Percentiles rank a stretch among this genome's conserved stretches.
These are phyloP conservation scores for Arthrobotrys entomopaga DNA, from an alignment of 2,329 filamentous ascomycete species.

Conservation along the genomic window DNA sequence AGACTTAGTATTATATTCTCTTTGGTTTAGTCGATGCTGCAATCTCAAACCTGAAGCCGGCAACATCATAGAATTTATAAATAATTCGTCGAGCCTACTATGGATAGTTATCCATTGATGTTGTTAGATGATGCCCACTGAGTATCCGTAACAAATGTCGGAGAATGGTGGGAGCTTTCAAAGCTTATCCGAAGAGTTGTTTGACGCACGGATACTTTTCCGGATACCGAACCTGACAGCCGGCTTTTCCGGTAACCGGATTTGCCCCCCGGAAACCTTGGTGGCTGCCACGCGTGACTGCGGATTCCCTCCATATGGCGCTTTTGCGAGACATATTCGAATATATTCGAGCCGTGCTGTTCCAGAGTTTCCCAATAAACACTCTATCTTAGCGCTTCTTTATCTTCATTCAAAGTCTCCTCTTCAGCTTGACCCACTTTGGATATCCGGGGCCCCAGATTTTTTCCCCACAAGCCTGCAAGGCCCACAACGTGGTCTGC, in stretches of 20 bases:
- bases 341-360: no score
- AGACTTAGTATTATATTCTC: not conserved
- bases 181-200: not conserved
- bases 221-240: not conserved
- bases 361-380: no score
- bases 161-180: not conserved
- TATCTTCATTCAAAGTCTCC: not conserved
- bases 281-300: not conserved
- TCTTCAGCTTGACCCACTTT: not conserved
- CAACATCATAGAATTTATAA: no score
- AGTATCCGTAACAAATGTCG: no score
- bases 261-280: conserved; percentile 5
- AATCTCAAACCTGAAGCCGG: no score
- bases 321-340: not conserved
- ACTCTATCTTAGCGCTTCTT: no score
- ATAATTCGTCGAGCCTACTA: no score
- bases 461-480: not conserved
- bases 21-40: no score
- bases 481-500: not conserved
- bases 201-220: conserved; percentile 20
- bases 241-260: not conserved
- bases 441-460: conserved; percentile 15
- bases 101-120: no score
- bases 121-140: no score
- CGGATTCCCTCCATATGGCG: not conserved